Base-by-base conservation (phyloP, 2,329 filamentous ascomycete genomes). In the Zymoseptoria crescenta region DNA sequence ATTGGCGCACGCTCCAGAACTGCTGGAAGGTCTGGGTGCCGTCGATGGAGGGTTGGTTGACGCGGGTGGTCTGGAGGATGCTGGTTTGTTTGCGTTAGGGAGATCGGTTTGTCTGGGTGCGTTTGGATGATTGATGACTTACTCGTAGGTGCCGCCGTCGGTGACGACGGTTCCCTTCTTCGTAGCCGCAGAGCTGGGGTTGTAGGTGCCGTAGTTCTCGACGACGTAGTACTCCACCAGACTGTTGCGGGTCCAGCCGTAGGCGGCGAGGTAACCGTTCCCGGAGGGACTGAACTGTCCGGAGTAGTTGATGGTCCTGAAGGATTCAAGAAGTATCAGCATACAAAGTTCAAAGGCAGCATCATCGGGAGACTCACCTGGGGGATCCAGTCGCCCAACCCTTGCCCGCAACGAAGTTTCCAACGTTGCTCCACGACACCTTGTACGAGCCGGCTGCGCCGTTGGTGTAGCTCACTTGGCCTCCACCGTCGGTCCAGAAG, bases 171-270 rank as follows among this genome's bases (percentile, higher is more conserved):
- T 76, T 21, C 81, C 82, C 68, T 79, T 79, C 61, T 74, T 72
- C 1, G 74, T 76, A 62, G 75, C 76, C 19, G 74, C 79, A 64
- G 77, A 75, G 59, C 55, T 57, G 16, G 66, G 66, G 45, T 65
- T 75, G 67, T 81, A 78, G 53, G 75, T 76, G 60, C 78, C 80
- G 67, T 77, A 80, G 8, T 75, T 71, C 60, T 84, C 82, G 63
- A 83, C 75, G 59, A 84, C 79, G 73, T 84, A 84, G 73, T 83
- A 83, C 65, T 84, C 82, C 67, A 83, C 74, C n/a, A 82, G 71
- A 0, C 80, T 80, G 68, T 75, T 77, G 19, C 68, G 73, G 1
- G 79, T 81, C 81, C 82, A 85, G 52, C 82, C 82, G 66, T 84
- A 84, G n/a, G 84, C 70, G 13, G 81, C 72, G 16, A 85, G 75